Conservation (phyloP, 2,329 filamentous ascomycete genomes). For the Calcarisporium arbuscula region DNA sequence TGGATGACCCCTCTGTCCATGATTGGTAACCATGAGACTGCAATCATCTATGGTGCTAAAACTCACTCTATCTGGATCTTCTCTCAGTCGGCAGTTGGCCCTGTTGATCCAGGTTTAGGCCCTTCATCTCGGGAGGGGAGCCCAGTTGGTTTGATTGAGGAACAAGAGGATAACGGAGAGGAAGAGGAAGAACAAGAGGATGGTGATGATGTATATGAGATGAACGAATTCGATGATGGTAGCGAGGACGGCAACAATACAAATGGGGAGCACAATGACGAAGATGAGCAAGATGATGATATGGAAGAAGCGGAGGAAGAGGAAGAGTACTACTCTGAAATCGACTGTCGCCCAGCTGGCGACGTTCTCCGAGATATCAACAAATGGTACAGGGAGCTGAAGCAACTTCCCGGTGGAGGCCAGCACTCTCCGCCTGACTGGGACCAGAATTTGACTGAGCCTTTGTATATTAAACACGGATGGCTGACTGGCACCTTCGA, state of each 20-base stretch:
- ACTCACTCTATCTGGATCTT: constrained; percentile 18
- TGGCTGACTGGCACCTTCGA: constrained; percentile 14
- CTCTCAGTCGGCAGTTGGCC: constrained; percentile 6
- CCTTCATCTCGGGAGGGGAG: no score
- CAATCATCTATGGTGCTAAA: constrained; percentile 21
- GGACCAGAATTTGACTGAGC: constrained; percentile 3
- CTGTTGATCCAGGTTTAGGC: no score
- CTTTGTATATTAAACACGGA: constrained; percentile 14
- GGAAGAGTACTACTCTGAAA: background rate
- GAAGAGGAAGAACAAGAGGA: background rate
- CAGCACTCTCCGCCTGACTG: constrained; percentile 2
- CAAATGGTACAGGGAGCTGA: background rate
- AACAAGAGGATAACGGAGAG: background rate
- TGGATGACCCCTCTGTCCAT: constrained; percentile 17
- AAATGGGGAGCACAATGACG: no score
- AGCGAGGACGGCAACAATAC: no score
- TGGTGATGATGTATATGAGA: no score
- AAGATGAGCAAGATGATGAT: background rate
- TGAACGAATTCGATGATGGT: no score
- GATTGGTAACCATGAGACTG: constrained; percentile 17
- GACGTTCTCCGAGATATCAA: constrained; percentile 2
- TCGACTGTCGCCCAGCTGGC: background rate
- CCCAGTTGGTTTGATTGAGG: no score
- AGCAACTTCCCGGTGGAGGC: background rate
- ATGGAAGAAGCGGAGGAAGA: background rate